These are phyloP conservation scores for Tetrapisispora iriomotensis DNA, from an alignment of 805 yeast species.

Conservation along the genomic window DNA sequence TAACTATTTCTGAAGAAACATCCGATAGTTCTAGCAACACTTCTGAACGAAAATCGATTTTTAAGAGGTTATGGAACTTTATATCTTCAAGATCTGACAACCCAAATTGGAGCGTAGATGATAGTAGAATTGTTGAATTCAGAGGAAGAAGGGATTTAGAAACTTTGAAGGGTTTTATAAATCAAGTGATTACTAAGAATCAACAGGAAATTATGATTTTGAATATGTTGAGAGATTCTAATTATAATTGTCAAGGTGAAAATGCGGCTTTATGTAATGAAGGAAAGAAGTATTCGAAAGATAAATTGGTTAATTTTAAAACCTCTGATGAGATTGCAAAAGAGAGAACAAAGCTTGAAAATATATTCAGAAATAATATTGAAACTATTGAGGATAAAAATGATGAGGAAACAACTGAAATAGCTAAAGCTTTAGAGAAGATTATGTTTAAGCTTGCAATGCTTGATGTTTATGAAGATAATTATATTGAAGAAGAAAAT, in stretches of 20 bases:
- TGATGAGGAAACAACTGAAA: conserved; percentile 20
- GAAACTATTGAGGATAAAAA: conserved; percentile 8
- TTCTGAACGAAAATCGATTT: conserved; percentile 2
- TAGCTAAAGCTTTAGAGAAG: conserved; percentile 1
- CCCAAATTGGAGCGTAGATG: conserved; percentile 17
- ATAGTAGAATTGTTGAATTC: conserved; percentile 42
- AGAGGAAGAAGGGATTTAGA: conserved; percentile 43
- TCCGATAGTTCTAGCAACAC: no score
- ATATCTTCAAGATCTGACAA: conserved; percentile 5
- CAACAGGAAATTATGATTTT: conserved; percentile 6
- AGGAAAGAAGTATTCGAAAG: conserved; percentile 11
- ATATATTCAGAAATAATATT: conserved; percentile 13
- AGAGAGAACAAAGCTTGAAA: conserved; percentile 25
- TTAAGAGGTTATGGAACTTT: conserved; percentile 1
- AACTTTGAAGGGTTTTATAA: conserved; percentile 42
- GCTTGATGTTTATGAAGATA: conserved; percentile 5
- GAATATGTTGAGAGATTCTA: conserved; percentile 30
- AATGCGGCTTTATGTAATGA: conserved; percentile 6
- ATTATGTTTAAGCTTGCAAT: conserved; percentile 19
- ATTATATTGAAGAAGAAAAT: neutral
- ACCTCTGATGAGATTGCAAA: conserved; percentile 33
- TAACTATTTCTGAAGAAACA: no score
- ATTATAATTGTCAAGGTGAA: conserved; percentile 6
- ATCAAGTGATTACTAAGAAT: conserved; percentile 19
- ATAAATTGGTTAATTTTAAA: conserved; percentile 11